Conservation (phyloP, 176 grass and related monocot genomes). For the Alopecurus myosuroides region DNA sequence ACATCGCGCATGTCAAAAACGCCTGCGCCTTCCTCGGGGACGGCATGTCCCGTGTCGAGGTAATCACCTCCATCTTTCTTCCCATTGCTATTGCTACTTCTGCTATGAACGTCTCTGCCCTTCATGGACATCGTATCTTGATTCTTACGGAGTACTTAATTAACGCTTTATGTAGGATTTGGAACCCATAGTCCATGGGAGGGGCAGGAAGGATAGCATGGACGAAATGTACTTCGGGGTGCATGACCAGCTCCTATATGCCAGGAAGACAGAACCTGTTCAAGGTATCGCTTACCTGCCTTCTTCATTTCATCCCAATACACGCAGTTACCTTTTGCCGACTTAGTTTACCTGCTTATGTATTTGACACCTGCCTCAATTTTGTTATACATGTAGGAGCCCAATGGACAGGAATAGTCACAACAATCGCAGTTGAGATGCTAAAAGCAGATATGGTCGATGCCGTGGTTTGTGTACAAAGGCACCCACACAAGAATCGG, state of each 20-base stretch:
- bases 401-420: conserved; percentile 92
- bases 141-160: neutral
- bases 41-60: conserved; percentile 93
- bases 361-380: neutral
- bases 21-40: conserved; percentile 91
- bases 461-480: conserved; percentile 96
- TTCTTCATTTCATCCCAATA: neutral
- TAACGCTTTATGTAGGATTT: conserved; percentile 35
- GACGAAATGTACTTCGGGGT: conserved; percentile 92
- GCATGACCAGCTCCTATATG: conserved; percentile 74
- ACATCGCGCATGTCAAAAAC: conserved; percentile 81
- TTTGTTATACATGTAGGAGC: conserved; percentile 53
- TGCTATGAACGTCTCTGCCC: neutral
- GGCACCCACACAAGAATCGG: conserved; percentile 52
- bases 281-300: conserved; percentile 37
- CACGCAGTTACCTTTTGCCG: neutral
- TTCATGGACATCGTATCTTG: neutral
- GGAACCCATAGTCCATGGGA: conserved; percentile 77
- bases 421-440: conserved; percentile 94
- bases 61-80: neutral
- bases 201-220: conserved; percentile 48
- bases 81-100: neutral
- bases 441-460: conserved; percentile 84
- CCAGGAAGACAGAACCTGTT: conserved; percentile 77
- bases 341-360: neutral